A percentile compares a stretch with the other conserved stretches of the same genome.
phyloP scores from a whole-genome alignment of 1,284 basidiomycete genomes.

The Apiotrichum gracile region DNA sequence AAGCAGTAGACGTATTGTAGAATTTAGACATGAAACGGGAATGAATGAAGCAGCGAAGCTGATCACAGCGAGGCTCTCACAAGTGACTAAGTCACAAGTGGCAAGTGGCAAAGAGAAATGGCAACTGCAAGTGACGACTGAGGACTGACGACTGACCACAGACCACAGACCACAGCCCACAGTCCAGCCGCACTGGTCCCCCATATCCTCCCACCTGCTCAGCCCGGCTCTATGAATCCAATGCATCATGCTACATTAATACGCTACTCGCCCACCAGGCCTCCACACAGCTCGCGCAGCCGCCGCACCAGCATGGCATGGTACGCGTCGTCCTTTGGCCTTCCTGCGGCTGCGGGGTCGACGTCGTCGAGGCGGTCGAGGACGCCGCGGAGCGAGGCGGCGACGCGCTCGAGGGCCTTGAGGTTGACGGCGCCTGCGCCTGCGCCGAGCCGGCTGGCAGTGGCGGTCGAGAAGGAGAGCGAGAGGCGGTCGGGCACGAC shows the following conservation, averaged over 20 bases:
- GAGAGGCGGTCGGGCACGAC: slow-evolving; percentile 34
- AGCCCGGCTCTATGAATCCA: background rate
- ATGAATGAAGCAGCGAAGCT: too few species aligned
- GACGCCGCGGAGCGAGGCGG: slow-evolving; percentile 35
- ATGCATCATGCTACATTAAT: slow-evolving; percentile 1
- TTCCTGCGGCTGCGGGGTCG: slow-evolving; percentile 34
- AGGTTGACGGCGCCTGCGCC: slow-evolving; percentile 18
- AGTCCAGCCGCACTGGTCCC: too few species aligned
- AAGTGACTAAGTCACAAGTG: too few species aligned
- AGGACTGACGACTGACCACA: too few species aligned
- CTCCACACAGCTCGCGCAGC: slow-evolving; percentile 38
- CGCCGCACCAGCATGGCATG: slow-evolving; percentile 40
- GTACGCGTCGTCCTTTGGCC: slow-evolving; percentile 21
- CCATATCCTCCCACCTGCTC: background rate
- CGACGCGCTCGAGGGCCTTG: slow-evolving; percentile 33
- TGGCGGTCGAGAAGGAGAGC: slow-evolving; percentile 21
- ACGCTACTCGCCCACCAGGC: background rate
- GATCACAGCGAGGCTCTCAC: too few species aligned
- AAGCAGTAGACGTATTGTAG: background rate
- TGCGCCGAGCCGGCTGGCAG: slow-evolving; percentile 19
- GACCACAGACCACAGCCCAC: too few species aligned
- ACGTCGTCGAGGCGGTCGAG: slow-evolving; percentile 43
- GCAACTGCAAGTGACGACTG: too few species aligned
- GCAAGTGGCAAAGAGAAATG: too few species aligned
- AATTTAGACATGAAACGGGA: background rate